Percentiles rank a stretch among this genome's conserved stretches.
Conservation (phyloP, 2,329 filamentous ascomycete genomes). For the Calycina herbarum region DNA sequence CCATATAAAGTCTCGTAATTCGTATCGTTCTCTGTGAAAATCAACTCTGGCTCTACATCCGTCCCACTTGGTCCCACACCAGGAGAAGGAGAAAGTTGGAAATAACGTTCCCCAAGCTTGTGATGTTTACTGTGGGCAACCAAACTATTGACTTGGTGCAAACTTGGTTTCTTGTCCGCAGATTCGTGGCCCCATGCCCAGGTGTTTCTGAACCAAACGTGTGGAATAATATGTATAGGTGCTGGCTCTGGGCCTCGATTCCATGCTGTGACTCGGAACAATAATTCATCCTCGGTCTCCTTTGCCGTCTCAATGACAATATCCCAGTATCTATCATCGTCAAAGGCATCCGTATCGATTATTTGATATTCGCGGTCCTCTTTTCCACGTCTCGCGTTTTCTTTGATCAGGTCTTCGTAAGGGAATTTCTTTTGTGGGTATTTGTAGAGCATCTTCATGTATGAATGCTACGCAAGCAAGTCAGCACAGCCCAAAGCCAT, state of each 20-base stretch:
- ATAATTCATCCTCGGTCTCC: slow-evolving; percentile 85
- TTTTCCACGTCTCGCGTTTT: slow-evolving; percentile 76
- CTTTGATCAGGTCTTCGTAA: slow-evolving; percentile 81
- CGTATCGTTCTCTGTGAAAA: slow-evolving; percentile 96
- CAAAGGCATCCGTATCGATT: slow-evolving; percentile 82
- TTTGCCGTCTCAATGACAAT: slow-evolving; percentile 97
- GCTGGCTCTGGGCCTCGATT: slow-evolving; percentile 90
- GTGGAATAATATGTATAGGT: slow-evolving; percentile 88
- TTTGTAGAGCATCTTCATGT: slow-evolving; percentile 99
- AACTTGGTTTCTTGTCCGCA: slow-evolving; percentile 75
- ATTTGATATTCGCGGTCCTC: slow-evolving; percentile 88
- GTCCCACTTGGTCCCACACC: slow-evolving; percentile 75
- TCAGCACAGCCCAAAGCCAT: slow-evolving; percentile 13
- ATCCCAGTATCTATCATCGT: slow-evolving; percentile 92
- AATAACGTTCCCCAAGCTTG: slow-evolving; percentile 78
- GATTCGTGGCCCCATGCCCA: slow-evolving; percentile 91
- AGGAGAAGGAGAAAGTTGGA: slow-evolving; percentile 86
- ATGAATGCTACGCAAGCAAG: slow-evolving; percentile 69
- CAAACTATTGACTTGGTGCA: slow-evolving; percentile 64
- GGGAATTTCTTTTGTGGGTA: slow-evolving; percentile 91
- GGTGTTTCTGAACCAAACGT: slow-evolving; percentile 96
- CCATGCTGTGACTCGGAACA: slow-evolving; percentile 95
- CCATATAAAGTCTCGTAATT: slow-evolving; percentile 78
- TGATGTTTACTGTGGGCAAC: slow-evolving; percentile 76
- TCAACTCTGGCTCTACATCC: slow-evolving; percentile 79